These are phyloP conservation scores for Cicer arietinum DNA, from an alignment of 306 rosid genomes.

Conservation along the genomic window DNA sequence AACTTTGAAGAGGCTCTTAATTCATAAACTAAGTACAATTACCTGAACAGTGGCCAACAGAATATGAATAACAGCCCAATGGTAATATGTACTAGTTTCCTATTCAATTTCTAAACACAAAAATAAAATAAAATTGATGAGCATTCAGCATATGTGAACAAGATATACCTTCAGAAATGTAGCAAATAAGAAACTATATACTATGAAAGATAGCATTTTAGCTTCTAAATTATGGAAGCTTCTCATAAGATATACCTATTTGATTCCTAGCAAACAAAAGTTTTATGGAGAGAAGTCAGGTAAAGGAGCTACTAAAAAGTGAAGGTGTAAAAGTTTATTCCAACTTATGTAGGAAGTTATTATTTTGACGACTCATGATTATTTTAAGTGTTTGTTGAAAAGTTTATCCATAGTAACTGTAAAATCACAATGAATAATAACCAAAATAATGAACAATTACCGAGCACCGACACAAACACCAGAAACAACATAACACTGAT, in stretches of 20 bases:
- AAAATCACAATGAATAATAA: constrained; percentile 11
- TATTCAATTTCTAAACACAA: constrained; percentile 74
- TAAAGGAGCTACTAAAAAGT: neutral
- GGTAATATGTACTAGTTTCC: constrained; percentile 92
- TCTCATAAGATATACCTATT: neutral
- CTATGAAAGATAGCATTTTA: neutral
- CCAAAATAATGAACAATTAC: neutral
- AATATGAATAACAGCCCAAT: constrained; percentile 87
- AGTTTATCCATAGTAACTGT: neutral
- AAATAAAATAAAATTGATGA: constrained; percentile 8
- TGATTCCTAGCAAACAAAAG: neutral
- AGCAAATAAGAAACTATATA: constrained; percentile 4
- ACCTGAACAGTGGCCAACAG: constrained; percentile 98
- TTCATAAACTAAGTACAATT: constrained; percentile 38
- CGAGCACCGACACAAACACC: neutral
- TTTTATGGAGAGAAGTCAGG: neutral
- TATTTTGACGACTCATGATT: neutral
- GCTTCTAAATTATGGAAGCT: neutral
- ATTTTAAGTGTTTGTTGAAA: neutral
- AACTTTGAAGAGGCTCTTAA: constrained; percentile 23
- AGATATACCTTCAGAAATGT: constrained; percentile 13
- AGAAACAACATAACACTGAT: neutral
- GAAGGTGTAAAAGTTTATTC: neutral
- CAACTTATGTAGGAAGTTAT: neutral
- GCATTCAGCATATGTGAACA: constrained; percentile 20